Evolutionary conservation across 768 basidiomycete species (phyloP).

Genomic region (Podaxis carcinomalis): DNA sequence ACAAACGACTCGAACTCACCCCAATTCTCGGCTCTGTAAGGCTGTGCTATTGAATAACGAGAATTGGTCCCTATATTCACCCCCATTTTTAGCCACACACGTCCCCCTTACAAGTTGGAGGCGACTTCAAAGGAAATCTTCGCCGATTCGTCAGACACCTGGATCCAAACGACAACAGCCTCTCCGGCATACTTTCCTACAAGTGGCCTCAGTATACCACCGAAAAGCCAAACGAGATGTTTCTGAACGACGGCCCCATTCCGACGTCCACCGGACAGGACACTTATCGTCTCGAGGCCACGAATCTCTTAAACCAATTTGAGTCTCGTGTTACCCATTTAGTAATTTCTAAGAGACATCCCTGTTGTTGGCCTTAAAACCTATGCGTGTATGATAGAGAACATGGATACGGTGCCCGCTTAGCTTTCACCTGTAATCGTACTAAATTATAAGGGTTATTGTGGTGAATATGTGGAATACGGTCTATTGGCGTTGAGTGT

Average conservation of each 20-base stretch:
- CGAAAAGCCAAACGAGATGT: slow-evolving; percentile 27
- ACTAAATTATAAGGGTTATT: too few relatives aligned
- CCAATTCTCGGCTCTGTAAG: slow-evolving; percentile 43
- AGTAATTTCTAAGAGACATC: too few relatives aligned
- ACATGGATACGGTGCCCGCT: too few relatives aligned
- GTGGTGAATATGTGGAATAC: too few relatives aligned
- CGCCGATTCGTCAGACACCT: slow-evolving; percentile 38
- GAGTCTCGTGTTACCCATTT: slow-evolving; percentile 14
- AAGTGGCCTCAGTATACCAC: slow-evolving; percentile 27
- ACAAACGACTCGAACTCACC: slow-evolving; percentile 36
- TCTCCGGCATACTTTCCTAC: slow-evolving; percentile 2
- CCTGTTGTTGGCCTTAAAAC: too few relatives aligned
- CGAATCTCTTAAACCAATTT: slow-evolving; percentile 28
- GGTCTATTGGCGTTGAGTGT: too few relatives aligned
- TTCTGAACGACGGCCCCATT: slow-evolving; percentile 31
- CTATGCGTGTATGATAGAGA: too few relatives aligned
- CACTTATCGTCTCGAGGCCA: slow-evolving; percentile 34
- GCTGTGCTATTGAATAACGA: background rate
- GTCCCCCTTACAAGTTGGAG: slow-evolving; percentile 16
- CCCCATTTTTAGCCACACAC: slow-evolving; percentile 11
- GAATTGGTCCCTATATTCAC: slow-evolving; percentile 13
- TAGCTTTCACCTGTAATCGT: too few relatives aligned
- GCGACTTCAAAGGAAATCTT: slow-evolving; percentile 38
- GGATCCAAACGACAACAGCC: slow-evolving; percentile 10
- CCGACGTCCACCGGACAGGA: slow-evolving; percentile 32